A percentile compares a stretch with the other conserved stretches of the same genome.
phyloP scores from a whole-genome alignment of 2,329 filamentous ascomycete genomes.

The Chaetomium sp. region DNA sequence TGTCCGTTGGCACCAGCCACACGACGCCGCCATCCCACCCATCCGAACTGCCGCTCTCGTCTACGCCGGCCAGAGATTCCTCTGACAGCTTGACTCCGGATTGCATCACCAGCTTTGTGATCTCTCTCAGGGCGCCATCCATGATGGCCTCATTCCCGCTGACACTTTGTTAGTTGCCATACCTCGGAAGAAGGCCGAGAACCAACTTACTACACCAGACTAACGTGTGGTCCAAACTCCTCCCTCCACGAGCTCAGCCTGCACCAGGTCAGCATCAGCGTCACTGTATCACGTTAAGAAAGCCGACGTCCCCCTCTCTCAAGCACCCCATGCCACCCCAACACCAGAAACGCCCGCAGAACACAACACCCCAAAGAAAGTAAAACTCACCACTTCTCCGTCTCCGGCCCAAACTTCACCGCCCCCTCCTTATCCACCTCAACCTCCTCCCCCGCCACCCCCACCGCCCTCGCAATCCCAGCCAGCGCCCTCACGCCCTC shows the following conservation, averaged over 20 bases:
- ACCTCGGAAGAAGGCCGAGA: background rate
- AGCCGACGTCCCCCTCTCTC: background rate
- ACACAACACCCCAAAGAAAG: background rate
- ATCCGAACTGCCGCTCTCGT: background rate
- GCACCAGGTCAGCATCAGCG: background rate
- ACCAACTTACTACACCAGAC: slow-evolving; percentile 41
- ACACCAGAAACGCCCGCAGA: background rate
- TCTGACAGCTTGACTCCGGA: slow-evolving; percentile 31
- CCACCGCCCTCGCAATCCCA: slow-evolving; percentile 36
- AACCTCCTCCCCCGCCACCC: slow-evolving; percentile 34
- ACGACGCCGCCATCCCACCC: slow-evolving; percentile 39
- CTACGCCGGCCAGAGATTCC: background rate
- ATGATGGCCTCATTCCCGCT: slow-evolving; percentile 37
- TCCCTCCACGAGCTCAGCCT: slow-evolving; percentile 35
- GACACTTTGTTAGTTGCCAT: background rate
- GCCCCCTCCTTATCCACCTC: slow-evolving; percentile 7
- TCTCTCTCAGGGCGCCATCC: slow-evolving; percentile 32
- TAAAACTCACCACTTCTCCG: slow-evolving; percentile 32
- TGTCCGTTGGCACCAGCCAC: slow-evolving; percentile 40
- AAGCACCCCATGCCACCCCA: background rate
- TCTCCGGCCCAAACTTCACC: slow-evolving; percentile 28
- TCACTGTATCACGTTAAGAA: background rate
- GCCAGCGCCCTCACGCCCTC: slow-evolving; percentile 34
- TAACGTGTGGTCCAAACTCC: slow-evolving; percentile 40
- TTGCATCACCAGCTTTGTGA: slow-evolving; percentile 33